phyloP scores from a whole-genome alignment of 2,329 filamentous ascomycete species.

The Stagonosporopsis chrysanthemi region DNA sequence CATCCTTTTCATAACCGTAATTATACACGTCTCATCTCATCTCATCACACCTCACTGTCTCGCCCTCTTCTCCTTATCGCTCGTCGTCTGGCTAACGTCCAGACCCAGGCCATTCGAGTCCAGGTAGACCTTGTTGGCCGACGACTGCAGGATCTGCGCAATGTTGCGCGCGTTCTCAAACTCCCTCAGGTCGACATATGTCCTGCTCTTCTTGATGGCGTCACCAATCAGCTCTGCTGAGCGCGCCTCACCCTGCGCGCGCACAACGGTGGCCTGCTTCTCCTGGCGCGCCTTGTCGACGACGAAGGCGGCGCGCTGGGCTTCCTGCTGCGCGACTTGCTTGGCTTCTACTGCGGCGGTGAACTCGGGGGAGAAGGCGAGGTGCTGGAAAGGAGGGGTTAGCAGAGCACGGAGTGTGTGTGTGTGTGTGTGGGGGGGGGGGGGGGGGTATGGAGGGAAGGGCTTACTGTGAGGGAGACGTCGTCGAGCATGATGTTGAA shows the following conservation, averaged over 20 bases:
- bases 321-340: slow-evolving; percentile 83
- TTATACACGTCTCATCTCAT: slow-evolving; percentile 31
- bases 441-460: too few species aligned
- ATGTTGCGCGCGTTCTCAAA: slow-evolving; percentile 95
- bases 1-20: slow-evolving; percentile 24
- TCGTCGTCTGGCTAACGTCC: slow-evolving; percentile 69
- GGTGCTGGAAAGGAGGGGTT: slow-evolving; percentile 57
- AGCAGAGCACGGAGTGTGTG: slow-evolving; percentile 23
- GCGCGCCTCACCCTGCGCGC: slow-evolving; percentile 97
- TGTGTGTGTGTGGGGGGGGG: not conserved
- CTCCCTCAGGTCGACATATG: slow-evolving; percentile 96
- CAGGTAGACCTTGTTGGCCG: slow-evolving; percentile 92
- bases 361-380: slow-evolving; percentile 74
- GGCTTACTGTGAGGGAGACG: slow-evolving; percentile 87
- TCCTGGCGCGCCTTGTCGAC: slow-evolving; percentile 99
- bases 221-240: slow-evolving; percentile 98
- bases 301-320: slow-evolving; percentile 94
- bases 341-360: slow-evolving; percentile 74
- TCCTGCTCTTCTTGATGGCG: slow-evolving; percentile 98
- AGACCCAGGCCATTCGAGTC: slow-evolving; percentile 90
- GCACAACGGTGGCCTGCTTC: slow-evolving; percentile 98
- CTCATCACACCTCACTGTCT: slow-evolving; percentile 26
- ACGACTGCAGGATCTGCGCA: slow-evolving; percentile 85
- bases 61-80: slow-evolving; percentile 51
- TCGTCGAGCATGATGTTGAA: slow-evolving; percentile 99